phyloP scores from a whole-genome alignment of 192 early-diverging fungal genomes.

The Borealophlyctis nickersoniae region DNA sequence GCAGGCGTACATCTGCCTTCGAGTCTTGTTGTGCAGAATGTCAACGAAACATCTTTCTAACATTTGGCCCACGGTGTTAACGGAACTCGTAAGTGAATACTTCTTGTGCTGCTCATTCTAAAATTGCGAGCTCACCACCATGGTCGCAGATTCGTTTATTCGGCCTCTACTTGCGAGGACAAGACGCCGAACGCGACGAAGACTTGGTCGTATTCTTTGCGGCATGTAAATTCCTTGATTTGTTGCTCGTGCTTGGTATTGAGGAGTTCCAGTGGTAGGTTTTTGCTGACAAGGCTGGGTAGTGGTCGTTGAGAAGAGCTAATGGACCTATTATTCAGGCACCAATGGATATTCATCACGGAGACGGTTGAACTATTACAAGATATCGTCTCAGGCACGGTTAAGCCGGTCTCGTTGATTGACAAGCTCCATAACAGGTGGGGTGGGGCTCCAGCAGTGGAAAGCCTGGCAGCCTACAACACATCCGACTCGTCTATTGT shows the following conservation, averaged over 20 bases:
- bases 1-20: conserved; percentile 73
- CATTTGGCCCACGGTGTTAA: conserved; percentile 88
- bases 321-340: conserved; percentile 38
- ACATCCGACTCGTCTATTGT: conserved; percentile 32
- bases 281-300: neutral
- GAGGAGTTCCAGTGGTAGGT: conserved; percentile 80
- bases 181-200: conserved; percentile 52
- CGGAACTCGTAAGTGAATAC: conserved; percentile 67
- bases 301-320: neutral
- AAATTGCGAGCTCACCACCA: neutral
- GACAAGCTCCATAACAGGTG: conserved; percentile 59
- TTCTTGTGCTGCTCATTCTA: conserved; percentile 11
- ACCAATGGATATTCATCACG: conserved; percentile 93
- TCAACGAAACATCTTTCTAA: conserved; percentile 79
- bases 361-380: conserved; percentile 75
- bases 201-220: conserved; percentile 72
- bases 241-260: conserved; percentile 74
- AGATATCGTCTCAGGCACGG: conserved; percentile 45
- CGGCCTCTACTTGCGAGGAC: conserved; percentile 52
- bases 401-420: conserved; percentile 47
- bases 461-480: conserved; percentile 24
- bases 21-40: conserved; percentile 75
- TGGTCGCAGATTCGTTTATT: conserved; percentile 62
- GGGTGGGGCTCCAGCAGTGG: conserved; percentile 22
- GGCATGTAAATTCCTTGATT: conserved; percentile 85